Percentiles rank a stretch among this genome's conserved stretches.
These are phyloP conservation scores for Coffea canephora DNA, from an alignment of 257 asterid species.

Conservation along the genomic window DNA sequence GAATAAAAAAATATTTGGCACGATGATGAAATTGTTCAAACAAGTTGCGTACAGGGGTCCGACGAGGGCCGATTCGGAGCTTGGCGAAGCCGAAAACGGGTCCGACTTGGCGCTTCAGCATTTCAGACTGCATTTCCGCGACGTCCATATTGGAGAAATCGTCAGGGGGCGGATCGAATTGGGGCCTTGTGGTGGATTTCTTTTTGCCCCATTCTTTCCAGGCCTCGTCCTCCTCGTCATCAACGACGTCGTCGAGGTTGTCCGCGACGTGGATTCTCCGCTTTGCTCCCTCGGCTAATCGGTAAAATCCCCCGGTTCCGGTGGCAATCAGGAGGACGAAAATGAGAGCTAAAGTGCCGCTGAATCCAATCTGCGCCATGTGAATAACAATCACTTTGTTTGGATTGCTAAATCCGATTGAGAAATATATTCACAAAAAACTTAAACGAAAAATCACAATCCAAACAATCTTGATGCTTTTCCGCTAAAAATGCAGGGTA, in stretches of 20 bases:
- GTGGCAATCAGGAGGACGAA: constrained; percentile 15
- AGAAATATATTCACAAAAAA: no score
- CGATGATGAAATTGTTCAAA: no score
- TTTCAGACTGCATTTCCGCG: constrained; percentile 56
- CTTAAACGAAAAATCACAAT: no score
- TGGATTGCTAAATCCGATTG: no score
- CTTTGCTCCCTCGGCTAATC: constrained; percentile 28
- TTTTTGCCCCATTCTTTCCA: constrained; percentile 88
- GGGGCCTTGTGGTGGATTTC: constrained; percentile 29
- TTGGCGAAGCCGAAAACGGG: constrained; percentile 91
- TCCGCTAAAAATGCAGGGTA: no score
- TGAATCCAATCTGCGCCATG: neutral
- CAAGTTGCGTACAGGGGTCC: constrained; percentile 51
- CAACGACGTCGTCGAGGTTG: constrained; percentile 80
- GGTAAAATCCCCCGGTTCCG: neutral
- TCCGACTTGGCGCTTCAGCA: constrained; percentile 67
- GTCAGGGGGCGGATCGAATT: constrained; percentile 75
- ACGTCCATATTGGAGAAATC: constrained; percentile 50
- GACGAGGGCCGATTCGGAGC: constrained; percentile 70
- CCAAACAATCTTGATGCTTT: neutral
- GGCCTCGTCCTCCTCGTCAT: constrained; percentile 78
- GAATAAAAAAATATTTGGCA: no score
- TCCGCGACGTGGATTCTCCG: constrained; percentile 74
- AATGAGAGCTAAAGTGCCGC: constrained; percentile 5
- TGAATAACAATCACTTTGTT: no score